These are phyloP conservation scores for Sarocladium kiliense DNA, from an alignment of 2,329 filamentous ascomycete genomes.

Conservation along the genomic window DNA sequence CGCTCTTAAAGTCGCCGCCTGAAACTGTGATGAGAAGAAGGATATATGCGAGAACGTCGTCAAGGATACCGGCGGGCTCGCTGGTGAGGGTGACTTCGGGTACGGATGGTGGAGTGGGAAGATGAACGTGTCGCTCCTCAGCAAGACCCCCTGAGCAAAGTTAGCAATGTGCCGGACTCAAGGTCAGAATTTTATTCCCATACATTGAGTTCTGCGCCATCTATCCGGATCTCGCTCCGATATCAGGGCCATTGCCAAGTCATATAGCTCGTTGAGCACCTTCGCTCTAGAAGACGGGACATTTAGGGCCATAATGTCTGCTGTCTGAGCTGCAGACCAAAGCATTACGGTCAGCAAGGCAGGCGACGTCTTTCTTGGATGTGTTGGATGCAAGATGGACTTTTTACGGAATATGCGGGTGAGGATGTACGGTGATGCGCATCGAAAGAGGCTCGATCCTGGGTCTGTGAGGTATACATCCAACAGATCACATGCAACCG, in stretches of 20 bases:
- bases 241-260: constrained; percentile 27
- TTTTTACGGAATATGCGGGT: constrained; percentile 39
- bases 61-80: constrained; percentile 28
- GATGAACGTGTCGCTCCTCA: constrained; percentile 18
- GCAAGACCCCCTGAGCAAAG: constrained; percentile 23
- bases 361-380: constrained; percentile 35
- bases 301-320: constrained; percentile 36
- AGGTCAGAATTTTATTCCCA: too few relatives aligned
- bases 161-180: too few relatives aligned
- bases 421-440: constrained; percentile 41
- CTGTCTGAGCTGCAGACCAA: constrained; percentile 42
- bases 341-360: constrained; percentile 42
- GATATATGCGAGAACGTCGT: constrained; percentile 40
- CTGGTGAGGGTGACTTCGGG: constrained; percentile 26
- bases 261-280: constrained; percentile 32
- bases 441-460: constrained; percentile 36
- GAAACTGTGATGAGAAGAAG: constrained; percentile 41
- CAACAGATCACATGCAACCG: constrained; percentile 40
- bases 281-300: constrained; percentile 34
- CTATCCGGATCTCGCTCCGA: constrained; percentile 30
- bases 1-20: constrained; percentile 42
- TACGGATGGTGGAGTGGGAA: constrained; percentile 17
- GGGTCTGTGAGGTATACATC: constrained; percentile 43
- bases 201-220: constrained; percentile 30
- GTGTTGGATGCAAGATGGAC: constrained; percentile 34